Conservation (phyloP, 352 stramenopile genomes). For the Thraustochytrium striatum region DNA sequence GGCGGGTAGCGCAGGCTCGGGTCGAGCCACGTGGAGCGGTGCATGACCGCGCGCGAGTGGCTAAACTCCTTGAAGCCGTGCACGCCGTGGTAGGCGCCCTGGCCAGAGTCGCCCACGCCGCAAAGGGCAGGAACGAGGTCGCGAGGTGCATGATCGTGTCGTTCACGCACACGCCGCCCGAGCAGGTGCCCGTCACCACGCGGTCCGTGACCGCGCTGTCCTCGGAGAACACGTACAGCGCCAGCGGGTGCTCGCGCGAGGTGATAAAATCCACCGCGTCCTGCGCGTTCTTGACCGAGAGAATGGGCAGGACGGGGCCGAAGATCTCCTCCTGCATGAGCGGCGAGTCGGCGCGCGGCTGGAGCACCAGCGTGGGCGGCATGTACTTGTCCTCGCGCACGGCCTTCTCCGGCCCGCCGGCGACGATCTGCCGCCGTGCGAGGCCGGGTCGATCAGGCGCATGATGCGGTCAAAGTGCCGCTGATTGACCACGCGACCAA, state of each 20-base stretch:
- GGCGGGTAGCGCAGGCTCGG: slow-evolving; percentile 39
- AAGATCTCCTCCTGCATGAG: slow-evolving; percentile 91
- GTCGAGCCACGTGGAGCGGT: slow-evolving; percentile 21
- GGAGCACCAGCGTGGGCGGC: slow-evolving; percentile 72
- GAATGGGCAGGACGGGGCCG: slow-evolving; percentile 85
- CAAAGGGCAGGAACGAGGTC: slow-evolving; percentile 65
- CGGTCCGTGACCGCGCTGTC: slow-evolving; percentile 58
- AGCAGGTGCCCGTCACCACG: slow-evolving; percentile 56
- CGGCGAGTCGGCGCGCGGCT: slow-evolving; percentile 54
- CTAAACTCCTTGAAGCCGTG: slow-evolving; percentile 55
- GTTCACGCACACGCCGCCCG: slow-evolving; percentile 56
- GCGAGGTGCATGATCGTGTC: slow-evolving; percentile 52
- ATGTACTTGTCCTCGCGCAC: slow-evolving; percentile 70
- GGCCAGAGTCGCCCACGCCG: slow-evolving; percentile 71
- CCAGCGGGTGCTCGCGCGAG: slow-evolving; percentile 66
- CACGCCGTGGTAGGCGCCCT: slow-evolving; percentile 73
- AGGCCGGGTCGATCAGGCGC: slow-evolving; percentile 60
- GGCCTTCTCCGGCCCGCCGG: slow-evolving; percentile 60
- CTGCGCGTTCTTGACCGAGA: slow-evolving; percentile 58
- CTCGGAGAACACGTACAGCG: slow-evolving; percentile 75
- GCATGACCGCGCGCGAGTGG: slow-evolving; percentile 35
- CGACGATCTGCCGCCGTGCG: slow-evolving; percentile 61
- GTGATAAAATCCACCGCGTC: slow-evolving; percentile 63
- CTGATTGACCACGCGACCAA: slow-evolving; percentile 67
- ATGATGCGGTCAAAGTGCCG: slow-evolving; percentile 61